These are phyloP conservation scores for Amanita exitialis DNA, from an alignment of 768 basidiomycete genomes.

Conservation along the genomic window DNA sequence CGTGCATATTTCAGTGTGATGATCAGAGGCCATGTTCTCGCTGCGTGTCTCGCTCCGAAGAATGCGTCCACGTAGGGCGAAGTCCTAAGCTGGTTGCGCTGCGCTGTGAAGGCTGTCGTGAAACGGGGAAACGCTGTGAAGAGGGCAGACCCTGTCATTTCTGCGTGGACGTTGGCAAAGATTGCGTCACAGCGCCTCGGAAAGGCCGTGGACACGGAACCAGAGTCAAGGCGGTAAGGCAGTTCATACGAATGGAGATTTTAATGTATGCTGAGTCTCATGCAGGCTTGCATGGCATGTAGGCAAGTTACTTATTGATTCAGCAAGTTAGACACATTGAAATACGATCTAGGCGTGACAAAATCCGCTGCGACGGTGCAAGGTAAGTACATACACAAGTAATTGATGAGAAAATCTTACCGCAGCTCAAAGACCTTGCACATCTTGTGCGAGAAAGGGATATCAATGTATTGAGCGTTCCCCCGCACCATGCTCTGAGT, in stretches of 20 bases:
- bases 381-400: slow-evolving; percentile 24
- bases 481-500: slow-evolving; percentile 32
- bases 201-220: slow-evolving; percentile 50
- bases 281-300: slow-evolving; percentile 51
- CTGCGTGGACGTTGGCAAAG: slow-evolving; percentile 35
- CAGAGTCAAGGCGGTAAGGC: slow-evolving; percentile 48
- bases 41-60: slow-evolving; percentile 42
- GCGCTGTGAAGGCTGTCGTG: slow-evolving; percentile 49
- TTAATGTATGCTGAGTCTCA: slow-evolving; percentile 8
- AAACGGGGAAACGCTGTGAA: slow-evolving; percentile 49
- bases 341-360: slow-evolving; percentile 36
- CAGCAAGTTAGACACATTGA: slow-evolving; percentile 6
- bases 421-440: slow-evolving; percentile 31
- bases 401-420: slow-evolving; percentile 7
- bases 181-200: slow-evolving; percentile 39
- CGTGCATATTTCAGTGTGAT: slow-evolving; percentile 35
- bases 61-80: slow-evolving; percentile 46
- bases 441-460: slow-evolving; percentile 38
- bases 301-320: slow-evolving; percentile 28
- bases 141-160: slow-evolving; percentile 45
- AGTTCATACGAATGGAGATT: slow-evolving; percentile 7
- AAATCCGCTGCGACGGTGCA: slow-evolving; percentile 50
- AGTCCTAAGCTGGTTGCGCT: slow-evolving; percentile 48
- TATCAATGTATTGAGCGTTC: slow-evolving; percentile 42
- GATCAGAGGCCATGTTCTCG: slow-evolving; percentile 53